Evolutionary conservation across 148 eudicot species (phyloP).

Genomic region (Arbutus unedo): DNA sequence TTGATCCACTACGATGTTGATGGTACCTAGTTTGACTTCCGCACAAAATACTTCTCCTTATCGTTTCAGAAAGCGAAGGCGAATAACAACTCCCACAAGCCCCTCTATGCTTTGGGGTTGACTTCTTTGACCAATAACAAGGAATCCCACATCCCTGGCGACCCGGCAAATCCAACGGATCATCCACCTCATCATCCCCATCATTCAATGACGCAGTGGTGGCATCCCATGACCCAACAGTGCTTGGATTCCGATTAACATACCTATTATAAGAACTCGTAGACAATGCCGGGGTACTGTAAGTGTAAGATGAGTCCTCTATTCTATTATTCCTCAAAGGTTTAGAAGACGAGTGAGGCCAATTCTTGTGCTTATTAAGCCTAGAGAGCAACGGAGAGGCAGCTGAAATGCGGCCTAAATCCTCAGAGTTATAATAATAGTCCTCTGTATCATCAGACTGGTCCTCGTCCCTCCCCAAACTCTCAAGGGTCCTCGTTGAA

Average conservation of each 20-base stretch:
- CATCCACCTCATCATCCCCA: slow-evolving; percentile 63
- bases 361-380: slow-evolving; percentile 48
- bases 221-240: slow-evolving; percentile 86
- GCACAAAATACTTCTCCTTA: slow-evolving; percentile 68
- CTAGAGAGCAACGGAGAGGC: slow-evolving; percentile 69
- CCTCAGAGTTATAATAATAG: slow-evolving; percentile 48
- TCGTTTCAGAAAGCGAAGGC: slow-evolving; percentile 84
- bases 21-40: slow-evolving; percentile 52
- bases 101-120: slow-evolving; percentile 62
- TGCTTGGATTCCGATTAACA: slow-evolving; percentile 57
- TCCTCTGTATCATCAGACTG: slow-evolving; percentile 69
- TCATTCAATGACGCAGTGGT: slow-evolving; percentile 63
- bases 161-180: slow-evolving; percentile 63
- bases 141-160: slow-evolving; percentile 93
- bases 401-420: slow-evolving; percentile 41
- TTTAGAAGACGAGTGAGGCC: slow-evolving; percentile 34
- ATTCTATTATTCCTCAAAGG: slow-evolving; percentile 51
- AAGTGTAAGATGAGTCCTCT: slow-evolving; percentile 70
- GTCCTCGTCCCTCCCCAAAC: slow-evolving; percentile 52
- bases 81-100: slow-evolving; percentile 69
- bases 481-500: slow-evolving; percentile 31
- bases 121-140: slow-evolving; percentile 84
- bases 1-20: slow-evolving; percentile 36
- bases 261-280: slow-evolving; percentile 70
- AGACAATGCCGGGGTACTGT: slow-evolving; percentile 93